Evolutionary conservation across 73 alveolate species (phyloP).

Genomic region (Diophrys sp.): DNA sequence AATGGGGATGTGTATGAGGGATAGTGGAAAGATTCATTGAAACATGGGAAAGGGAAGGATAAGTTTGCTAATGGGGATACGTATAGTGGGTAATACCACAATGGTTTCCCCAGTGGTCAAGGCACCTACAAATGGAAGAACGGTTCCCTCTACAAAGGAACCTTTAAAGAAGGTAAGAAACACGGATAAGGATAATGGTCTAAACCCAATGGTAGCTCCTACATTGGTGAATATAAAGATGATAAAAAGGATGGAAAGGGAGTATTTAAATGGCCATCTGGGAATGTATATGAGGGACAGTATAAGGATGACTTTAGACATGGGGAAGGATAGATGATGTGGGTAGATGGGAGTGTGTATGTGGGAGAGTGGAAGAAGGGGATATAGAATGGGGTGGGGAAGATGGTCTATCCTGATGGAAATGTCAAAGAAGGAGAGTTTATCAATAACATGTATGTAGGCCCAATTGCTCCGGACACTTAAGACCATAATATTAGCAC

Average conservation of each 20-base stretch:
- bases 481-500: no score
- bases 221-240: neutral
- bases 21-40: slow-evolving; percentile 16
- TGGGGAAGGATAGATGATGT: slow-evolving; percentile 1
- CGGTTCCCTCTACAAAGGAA: slow-evolving; percentile 23
- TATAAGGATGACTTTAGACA: slow-evolving; percentile 7
- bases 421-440: slow-evolving; percentile 17
- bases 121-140: slow-evolving; percentile 14
- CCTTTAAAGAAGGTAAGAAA: slow-evolving; percentile 7
- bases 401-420: slow-evolving; percentile 8
- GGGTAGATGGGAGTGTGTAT: slow-evolving; percentile 14
- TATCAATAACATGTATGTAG: slow-evolving; percentile 16
- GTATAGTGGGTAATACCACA: slow-evolving; percentile 11
- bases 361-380: slow-evolving; percentile 27
- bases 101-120: slow-evolving; percentile 23
- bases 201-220: neutral
- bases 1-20: slow-evolving; percentile 45
- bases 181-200: slow-evolving; percentile 24
- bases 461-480: no score
- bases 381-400: slow-evolving; percentile 12
- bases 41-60: slow-evolving; percentile 29
- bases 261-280: slow-evolving; percentile 10
- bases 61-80: slow-evolving; percentile 24
- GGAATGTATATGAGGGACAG: slow-evolving; percentile 17
- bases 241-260: slow-evolving; percentile 10